Percentiles rank a stretch among this genome's conserved stretches.
These are phyloP conservation scores for Podaxis sp. DNA, from an alignment of 768 basidiomycete genomes.

Conservation along the genomic window DNA sequence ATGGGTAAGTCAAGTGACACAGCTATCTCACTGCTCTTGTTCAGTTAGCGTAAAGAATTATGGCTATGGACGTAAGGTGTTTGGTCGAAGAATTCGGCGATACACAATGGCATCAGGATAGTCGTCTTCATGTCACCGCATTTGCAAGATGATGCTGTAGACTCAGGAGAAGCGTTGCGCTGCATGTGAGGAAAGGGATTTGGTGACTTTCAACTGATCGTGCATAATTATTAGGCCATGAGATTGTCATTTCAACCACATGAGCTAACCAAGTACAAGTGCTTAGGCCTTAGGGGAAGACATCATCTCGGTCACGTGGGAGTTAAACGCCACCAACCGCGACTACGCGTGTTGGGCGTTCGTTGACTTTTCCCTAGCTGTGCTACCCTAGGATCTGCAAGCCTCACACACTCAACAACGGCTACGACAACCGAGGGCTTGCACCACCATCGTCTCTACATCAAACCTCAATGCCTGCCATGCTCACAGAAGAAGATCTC, in stretches of 20 bases:
- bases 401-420: neutral
- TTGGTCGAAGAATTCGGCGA: neutral
- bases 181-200: neutral
- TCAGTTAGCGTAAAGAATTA: neutral
- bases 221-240: neutral
- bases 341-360: constrained; percentile 1
- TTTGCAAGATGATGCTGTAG: too few relatives aligned
- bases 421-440: neutral
- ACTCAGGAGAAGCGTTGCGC: too few relatives aligned
- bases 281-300: neutral
- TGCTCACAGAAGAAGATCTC: constrained; percentile 35
- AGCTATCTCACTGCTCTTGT: neutral
- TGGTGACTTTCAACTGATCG: neutral
- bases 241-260: too few relatives aligned
- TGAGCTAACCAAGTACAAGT: too few relatives aligned
- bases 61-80: constrained; percentile 1
- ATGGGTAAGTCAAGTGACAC: too few relatives aligned
- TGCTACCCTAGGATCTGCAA: neutral
- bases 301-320: constrained; percentile 1
- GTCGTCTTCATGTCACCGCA: too few relatives aligned
- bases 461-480: constrained; percentile 9
- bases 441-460: neutral
- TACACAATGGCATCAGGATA: neutral
- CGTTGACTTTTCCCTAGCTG: neutral
- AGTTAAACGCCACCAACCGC: neutral